Conservation (phyloP, 2,329 filamentous ascomycete species). For the Aspergillus awamori region DNA sequence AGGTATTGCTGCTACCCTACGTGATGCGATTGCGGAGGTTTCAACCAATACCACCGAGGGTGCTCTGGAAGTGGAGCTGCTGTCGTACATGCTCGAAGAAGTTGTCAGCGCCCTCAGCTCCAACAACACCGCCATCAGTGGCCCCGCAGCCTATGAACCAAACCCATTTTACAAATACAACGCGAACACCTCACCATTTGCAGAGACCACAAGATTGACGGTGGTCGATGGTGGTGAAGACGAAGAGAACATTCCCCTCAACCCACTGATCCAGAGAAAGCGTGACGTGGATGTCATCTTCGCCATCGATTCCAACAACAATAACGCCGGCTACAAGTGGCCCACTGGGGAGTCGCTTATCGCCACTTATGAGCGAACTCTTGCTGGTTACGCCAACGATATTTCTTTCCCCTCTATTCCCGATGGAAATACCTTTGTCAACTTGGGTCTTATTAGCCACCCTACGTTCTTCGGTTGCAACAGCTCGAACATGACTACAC, state of each 20-base stretch:
- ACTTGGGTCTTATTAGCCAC: constrained; percentile 68
- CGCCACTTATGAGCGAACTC: constrained; percentile 68
- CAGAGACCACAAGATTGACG: constrained; percentile 57
- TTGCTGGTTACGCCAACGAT: constrained; percentile 61
- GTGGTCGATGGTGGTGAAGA: constrained; percentile 76
- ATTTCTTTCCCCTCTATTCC: constrained; percentile 71
- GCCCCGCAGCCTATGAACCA: constrained; percentile 63
- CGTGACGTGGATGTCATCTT: constrained; percentile 76
- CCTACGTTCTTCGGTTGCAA: constrained; percentile 81
- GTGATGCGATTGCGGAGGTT: not conserved
- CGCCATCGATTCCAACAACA: constrained; percentile 65
- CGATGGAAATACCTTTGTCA: constrained; percentile 72
- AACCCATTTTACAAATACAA: constrained; percentile 74
- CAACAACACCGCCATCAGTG: not conserved
- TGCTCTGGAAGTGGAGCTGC: not conserved
- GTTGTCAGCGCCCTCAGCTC: constrained; percentile 62
- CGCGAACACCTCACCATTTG: constrained; percentile 60
- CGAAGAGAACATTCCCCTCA: constrained; percentile 72
- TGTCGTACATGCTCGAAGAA: constrained; percentile 51
- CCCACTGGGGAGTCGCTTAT: constrained; percentile 75
- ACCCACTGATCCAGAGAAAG: constrained; percentile 70
- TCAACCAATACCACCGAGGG: not conserved
- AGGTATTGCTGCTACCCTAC: not conserved
- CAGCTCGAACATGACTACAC: constrained; percentile 59
- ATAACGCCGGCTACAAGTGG: constrained; percentile 69